These are phyloP conservation scores for Melanopsichium pennsylvanicum DNA, from an alignment of 1,284 basidiomycete species.

Conservation along the genomic window DNA sequence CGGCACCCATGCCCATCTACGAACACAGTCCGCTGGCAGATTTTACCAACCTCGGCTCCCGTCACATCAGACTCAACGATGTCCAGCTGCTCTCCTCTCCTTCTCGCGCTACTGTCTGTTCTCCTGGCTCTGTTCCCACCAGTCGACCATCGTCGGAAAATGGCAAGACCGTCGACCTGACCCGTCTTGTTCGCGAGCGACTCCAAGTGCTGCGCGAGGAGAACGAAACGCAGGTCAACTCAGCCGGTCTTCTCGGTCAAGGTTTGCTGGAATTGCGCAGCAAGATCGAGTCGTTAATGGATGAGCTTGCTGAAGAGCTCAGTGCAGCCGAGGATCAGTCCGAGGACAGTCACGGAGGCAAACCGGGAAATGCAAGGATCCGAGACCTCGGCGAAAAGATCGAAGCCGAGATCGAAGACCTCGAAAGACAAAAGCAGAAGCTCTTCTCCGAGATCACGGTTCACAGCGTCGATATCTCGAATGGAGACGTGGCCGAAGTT, in stretches of 20 bases:
- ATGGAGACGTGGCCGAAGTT: conserved; percentile 16
- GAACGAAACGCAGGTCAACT: conserved; percentile 53
- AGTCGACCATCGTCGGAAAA: conserved; percentile 21
- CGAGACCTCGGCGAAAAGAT: conserved; percentile 40
- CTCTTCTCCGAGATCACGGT: conserved; percentile 41
- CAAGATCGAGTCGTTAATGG: conserved; percentile 56
- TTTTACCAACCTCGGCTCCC: conserved; percentile 32
- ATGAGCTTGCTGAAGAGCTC: conserved; percentile 54
- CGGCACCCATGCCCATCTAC: conserved; percentile 22
- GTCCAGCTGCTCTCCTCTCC: conserved; percentile 15
- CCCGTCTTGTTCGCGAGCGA: conserved; percentile 34
- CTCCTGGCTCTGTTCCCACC: neutral
- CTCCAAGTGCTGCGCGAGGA: conserved; percentile 44
- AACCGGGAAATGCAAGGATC: conserved; percentile 19
- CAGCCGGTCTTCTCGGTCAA: conserved; percentile 58
- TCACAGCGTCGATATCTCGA: conserved; percentile 25
- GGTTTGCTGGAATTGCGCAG: conserved; percentile 52
- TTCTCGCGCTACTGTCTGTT: conserved; percentile 5
- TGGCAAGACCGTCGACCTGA: conserved; percentile 30
- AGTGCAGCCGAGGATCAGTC: conserved; percentile 35
- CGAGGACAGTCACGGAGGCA: conserved; percentile 17
- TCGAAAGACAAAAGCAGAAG: conserved; percentile 43
- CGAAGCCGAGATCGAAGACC: conserved; percentile 52
- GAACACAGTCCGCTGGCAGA: conserved; percentile 24
- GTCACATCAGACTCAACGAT: conserved; percentile 16